These are phyloP conservation scores for Lithohypha guttulata DNA, from an alignment of 2,329 filamentous ascomycete genomes.

Conservation along the genomic window DNA sequence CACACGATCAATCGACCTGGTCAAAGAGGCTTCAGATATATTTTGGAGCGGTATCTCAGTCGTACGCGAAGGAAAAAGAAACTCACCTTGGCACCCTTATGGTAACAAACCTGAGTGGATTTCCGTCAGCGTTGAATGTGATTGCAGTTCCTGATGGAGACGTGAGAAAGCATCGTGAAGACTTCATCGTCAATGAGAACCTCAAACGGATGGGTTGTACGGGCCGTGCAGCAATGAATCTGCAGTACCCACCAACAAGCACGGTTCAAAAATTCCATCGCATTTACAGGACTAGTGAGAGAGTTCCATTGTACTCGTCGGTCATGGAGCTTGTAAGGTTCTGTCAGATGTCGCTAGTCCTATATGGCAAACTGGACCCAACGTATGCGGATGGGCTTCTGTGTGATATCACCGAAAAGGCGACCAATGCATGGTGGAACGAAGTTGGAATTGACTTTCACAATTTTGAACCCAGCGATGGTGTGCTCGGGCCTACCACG, in stretches of 20 bases:
- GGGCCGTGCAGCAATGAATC: conserved; percentile 72
- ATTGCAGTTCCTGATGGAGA: conserved; percentile 83
- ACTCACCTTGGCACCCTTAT: conserved; percentile 76
- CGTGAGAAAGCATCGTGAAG: conserved; percentile 63
- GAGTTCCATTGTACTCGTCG: conserved; percentile 63
- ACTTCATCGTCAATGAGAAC: conserved; percentile 90
- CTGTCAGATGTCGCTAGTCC: conserved; percentile 75
- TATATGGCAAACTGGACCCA: conserved; percentile 78
- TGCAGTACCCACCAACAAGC: conserved; percentile 65
- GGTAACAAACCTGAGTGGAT: conserved; percentile 86
- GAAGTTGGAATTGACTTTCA: conserved; percentile 87
- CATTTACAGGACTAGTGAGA: conserved; percentile 77
- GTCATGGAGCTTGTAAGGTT: conserved; percentile 84
- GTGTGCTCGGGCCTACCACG: conserved; percentile 82
- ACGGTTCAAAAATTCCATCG: conserved; percentile 87
- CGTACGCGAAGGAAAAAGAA: conserved; percentile 72
- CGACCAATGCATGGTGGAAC: conserved; percentile 91
- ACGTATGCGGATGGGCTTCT: conserved; percentile 86
- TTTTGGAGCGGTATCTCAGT: conserved; percentile 75
- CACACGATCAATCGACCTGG: conserved; percentile 69
- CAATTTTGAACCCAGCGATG: conserved; percentile 84
- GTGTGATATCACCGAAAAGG: conserved; percentile 84
- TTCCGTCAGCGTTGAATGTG: conserved; percentile 86
- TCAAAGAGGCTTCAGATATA: conserved; percentile 69
- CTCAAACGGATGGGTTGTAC: conserved; percentile 87